These are phyloP conservation scores for Ampelomyces quisqualis DNA, from an alignment of 2,329 filamentous ascomycete species.

Conservation along the genomic window DNA sequence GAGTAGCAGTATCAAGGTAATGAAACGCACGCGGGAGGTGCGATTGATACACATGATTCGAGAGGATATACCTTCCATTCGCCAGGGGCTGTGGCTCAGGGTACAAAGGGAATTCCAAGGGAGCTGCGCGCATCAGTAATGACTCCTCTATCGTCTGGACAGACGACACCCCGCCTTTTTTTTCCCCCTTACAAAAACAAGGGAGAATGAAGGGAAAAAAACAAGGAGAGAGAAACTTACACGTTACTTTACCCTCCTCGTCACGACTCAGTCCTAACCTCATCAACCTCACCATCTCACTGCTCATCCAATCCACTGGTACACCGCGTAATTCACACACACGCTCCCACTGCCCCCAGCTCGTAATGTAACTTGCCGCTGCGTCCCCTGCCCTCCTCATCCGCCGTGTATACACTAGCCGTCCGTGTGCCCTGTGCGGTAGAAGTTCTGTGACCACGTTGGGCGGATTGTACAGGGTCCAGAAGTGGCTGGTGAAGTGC, in stretches of 20 bases:
- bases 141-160: neutral
- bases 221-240: constrained; percentile 7
- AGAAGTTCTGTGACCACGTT: constrained; percentile 31
- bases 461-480: constrained; percentile 36
- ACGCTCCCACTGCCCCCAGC: constrained; percentile 22
- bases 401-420: constrained; percentile 23
- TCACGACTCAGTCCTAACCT: constrained; percentile 14
- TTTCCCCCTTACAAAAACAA: no score
- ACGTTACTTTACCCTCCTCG: constrained; percentile 4
- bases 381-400: constrained; percentile 19
- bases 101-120: constrained; percentile 24
- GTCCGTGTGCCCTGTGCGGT: neutral
- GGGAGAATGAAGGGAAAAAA: constrained; percentile 1
- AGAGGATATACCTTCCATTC: constrained; percentile 19
- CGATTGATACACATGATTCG: constrained; percentile 8
- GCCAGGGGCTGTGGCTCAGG: constrained; percentile 23
- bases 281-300: constrained; percentile 23
- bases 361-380: constrained; percentile 22
- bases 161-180: neutral
- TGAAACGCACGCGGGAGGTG: constrained; percentile 24
- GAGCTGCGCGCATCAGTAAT: constrained; percentile 10
- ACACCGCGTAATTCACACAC: constrained; percentile 27
- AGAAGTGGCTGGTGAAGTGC: constrained; percentile 8
- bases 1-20: neutral
- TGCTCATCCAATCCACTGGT: constrained; percentile 26